These are phyloP conservation scores for Aureobasidium namibiae DNA, from an alignment of 2,329 filamentous ascomycete genomes.

Conservation along the genomic window DNA sequence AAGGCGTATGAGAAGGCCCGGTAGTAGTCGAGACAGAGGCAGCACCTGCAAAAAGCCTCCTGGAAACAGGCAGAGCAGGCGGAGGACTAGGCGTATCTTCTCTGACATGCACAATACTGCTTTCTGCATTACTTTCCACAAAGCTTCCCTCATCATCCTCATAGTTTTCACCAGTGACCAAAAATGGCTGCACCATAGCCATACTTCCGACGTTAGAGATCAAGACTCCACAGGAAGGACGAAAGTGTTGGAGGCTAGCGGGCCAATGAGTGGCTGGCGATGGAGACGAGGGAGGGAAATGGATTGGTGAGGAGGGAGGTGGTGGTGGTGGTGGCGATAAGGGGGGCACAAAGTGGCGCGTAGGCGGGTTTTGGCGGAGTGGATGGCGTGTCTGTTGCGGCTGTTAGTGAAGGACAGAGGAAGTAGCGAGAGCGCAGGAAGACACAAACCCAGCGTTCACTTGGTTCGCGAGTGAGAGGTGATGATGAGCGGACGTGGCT, in stretches of 20 bases:
- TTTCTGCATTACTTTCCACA: neutral
- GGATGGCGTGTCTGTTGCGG: neutral
- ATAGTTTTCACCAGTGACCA: neutral
- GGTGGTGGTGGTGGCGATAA: neutral
- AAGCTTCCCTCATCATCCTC: neutral
- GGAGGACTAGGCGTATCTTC: neutral
- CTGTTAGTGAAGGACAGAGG: neutral
- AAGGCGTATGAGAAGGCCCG: neutral
- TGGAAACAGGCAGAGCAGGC: neutral
- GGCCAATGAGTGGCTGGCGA: neutral
- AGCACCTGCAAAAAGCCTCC: neutral
- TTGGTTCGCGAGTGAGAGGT: neutral
- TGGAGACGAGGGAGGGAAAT: neutral
- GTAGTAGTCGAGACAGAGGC: neutral
- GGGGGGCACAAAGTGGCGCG: neutral
- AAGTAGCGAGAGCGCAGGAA: neutral
- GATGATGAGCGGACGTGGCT: too few relatives aligned
- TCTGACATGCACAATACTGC: neutral
- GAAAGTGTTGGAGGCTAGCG: neutral
- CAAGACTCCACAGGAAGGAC: neutral
- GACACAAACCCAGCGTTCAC: neutral
- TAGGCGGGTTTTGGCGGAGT: conserved; percentile 12
- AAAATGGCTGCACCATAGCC: neutral
- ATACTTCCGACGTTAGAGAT: neutral
- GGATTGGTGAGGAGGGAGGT: neutral